These are phyloP conservation scores for Septoria petroselini DNA, from an alignment of 2,329 filamentous ascomycete species.

Conservation along the genomic window DNA sequence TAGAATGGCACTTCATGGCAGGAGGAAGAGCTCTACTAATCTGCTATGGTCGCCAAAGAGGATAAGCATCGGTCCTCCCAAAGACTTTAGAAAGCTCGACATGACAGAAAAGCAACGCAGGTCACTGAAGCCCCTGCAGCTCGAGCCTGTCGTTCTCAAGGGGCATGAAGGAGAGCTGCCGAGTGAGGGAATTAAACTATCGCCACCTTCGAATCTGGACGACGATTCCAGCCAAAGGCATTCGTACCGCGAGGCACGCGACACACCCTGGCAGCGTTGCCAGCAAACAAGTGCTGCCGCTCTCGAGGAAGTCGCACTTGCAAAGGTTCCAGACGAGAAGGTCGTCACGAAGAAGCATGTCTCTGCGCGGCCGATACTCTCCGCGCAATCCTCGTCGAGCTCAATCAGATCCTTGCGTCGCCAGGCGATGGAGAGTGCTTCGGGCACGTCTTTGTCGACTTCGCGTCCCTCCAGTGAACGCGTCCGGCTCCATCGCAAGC, in stretches of 20 bases:
- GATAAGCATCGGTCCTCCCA: slow-evolving; percentile 29
- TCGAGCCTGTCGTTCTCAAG: slow-evolving; percentile 30
- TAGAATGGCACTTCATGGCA: slow-evolving; percentile 19
- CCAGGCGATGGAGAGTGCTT: slow-evolving; percentile 31
- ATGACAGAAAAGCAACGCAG: slow-evolving; percentile 33
- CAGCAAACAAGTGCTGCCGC: slow-evolving; percentile 16
- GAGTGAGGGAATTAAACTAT: slow-evolving; percentile 3
- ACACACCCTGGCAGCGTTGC: slow-evolving; percentile 18
- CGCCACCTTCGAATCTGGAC: neutral
- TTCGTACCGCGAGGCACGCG: slow-evolving; percentile 17
- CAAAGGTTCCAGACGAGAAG: slow-evolving; percentile 2
- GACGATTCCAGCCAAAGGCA: slow-evolving; percentile 3
- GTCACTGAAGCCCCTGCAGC: slow-evolving; percentile 31
- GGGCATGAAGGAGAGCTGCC: slow-evolving; percentile 13
- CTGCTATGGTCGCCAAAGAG: slow-evolving; percentile 22
- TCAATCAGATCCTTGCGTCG: slow-evolving; percentile 40
- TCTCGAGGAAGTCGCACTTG: slow-evolving; percentile 3
- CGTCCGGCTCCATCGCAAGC: slow-evolving; percentile 38
- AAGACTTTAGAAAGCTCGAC: slow-evolving; percentile 31
- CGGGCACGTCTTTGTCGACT: slow-evolving; percentile 10
- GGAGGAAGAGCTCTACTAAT: slow-evolving; percentile 23
- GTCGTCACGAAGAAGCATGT: neutral
- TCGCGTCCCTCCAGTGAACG: slow-evolving; percentile 32
- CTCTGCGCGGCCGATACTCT: slow-evolving; percentile 16
- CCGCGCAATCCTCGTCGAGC: slow-evolving; percentile 29